Percentiles rank a stretch among this genome's conserved stretches.
Evolutionary conservation across 768 basidiomycete species (phyloP).

Genomic region (Rubroboletus pulcherrimus): DNA sequence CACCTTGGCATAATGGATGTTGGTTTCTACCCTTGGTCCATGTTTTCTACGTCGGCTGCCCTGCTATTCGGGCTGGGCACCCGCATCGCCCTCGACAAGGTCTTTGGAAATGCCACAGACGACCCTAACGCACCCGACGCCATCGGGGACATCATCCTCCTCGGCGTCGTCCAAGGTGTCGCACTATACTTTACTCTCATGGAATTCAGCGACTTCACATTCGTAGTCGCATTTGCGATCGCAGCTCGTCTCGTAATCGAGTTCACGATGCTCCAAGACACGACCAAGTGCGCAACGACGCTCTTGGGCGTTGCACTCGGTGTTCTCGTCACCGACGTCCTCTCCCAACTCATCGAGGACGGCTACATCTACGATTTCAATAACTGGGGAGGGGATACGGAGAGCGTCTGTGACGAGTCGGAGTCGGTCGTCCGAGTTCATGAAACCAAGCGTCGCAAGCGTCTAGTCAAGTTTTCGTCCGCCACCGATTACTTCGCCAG

Average conservation of each 20-base stretch:
- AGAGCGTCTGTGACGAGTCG: constrained; percentile 19
- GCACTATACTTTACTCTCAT: constrained; percentile 64
- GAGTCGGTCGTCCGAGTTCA: constrained; percentile 3
- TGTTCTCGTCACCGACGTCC: constrained; percentile 65
- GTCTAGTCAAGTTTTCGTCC: constrained; percentile 45
- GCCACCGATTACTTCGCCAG: constrained; percentile 29
- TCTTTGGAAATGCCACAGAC: constrained; percentile 40
- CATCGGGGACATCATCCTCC: constrained; percentile 58
- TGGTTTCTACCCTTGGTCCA: constrained; percentile 27
- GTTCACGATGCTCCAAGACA: constrained; percentile 52
- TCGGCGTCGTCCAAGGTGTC: constrained; percentile 74
- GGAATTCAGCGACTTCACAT: constrained; percentile 48
- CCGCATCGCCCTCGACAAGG: constrained; percentile 62
- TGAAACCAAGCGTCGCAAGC: constrained; percentile 33
- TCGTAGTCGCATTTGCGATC: constrained; percentile 56
- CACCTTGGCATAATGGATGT: constrained; percentile 5
- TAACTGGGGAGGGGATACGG: constrained; percentile 13
- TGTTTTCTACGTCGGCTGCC: constrained; percentile 58
- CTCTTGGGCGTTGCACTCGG: constrained; percentile 67
- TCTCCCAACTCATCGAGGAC: constrained; percentile 62
- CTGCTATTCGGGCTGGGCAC: constrained; percentile 73
- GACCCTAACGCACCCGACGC: constrained; percentile 32
- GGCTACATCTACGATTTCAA: constrained; percentile 32
- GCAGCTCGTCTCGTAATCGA: constrained; percentile 62
- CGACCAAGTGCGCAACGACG: constrained; percentile 52